Base-by-base conservation (phyloP, 2,329 filamentous ascomycete genomes). In the Beauveria bassiana region DNA sequence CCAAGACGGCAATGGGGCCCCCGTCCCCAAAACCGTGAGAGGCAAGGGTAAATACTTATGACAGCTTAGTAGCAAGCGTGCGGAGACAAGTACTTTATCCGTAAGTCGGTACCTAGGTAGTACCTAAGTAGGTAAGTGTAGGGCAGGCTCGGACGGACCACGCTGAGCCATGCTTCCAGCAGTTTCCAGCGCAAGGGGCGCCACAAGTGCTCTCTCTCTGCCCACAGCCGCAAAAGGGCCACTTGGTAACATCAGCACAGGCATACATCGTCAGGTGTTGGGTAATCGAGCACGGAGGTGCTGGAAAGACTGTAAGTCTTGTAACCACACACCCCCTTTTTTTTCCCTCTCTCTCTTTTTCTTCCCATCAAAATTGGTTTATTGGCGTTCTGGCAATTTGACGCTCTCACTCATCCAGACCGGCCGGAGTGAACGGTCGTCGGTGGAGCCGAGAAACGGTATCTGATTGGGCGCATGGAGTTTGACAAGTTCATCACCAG, bases 161-260 rank as follows among this genome's bases (percentile, higher is more conserved):
- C 53, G 51, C 24, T 42, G 51, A 34, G 51, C 24, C 14, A 31
- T 16, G 57, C 22, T 54, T 60, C 58, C 38, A 60, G 22, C 49
- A 54, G 43, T 60, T 60, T 60, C 58, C 58, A 60, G 42, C 58
- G 50, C 43, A 40, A 40, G 40, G 38, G 49, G 40, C 26, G 52
- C 52, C 52, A 40, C 38, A 54, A 12, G 9, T 22, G 34, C 38
- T 28, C 28, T 22, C 38, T 28, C 28, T 22, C n/a, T 38, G 34
- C 34, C 34, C 34, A 38, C 34, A 16, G 34, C 34, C 34, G 34
- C 34, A n/a, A 28, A 50, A 18, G 16, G 45, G 20, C 53, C 53
- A 56, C 53, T 34, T 7, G 28, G 26, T 20, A 20, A 3, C 20
- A 43, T 24, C 52, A 54, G 38, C 52, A 45, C 52, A 34, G n/a